Conservation (phyloP, 1,284 basidiomycete species). For the Pascua sp. region DNA sequence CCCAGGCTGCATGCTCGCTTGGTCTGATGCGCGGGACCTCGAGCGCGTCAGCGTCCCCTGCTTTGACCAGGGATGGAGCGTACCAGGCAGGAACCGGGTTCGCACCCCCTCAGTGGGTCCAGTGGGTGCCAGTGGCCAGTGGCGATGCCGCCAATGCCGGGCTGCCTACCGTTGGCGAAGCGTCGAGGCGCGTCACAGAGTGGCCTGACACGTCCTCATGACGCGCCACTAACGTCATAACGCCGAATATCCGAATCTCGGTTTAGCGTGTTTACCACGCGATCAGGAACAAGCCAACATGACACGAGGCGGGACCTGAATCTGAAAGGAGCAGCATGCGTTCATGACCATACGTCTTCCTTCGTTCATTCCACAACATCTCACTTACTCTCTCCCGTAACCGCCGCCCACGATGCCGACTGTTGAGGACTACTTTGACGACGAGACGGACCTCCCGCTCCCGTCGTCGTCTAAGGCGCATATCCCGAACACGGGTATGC, state of each 20-base stretch:
- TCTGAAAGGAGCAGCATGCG: background rate
- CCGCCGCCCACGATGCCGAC: conserved; percentile 38
- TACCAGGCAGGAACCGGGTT: no score
- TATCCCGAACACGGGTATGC: conserved; percentile 63
- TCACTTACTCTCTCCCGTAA: no score
- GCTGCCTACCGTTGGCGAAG: background rate
- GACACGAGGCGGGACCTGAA: no score
- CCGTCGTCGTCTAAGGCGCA: conserved; percentile 54
- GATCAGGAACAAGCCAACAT: no score
- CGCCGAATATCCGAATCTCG: conserved; percentile 4
- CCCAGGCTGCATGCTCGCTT: no score
- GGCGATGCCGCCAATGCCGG: background rate
- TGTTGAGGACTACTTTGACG: conserved; percentile 63
- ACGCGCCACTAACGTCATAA: conserved; percentile 8
- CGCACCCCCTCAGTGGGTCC: no score
- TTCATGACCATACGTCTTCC: background rate
- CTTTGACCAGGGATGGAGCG: no score
- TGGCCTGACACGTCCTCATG: background rate
- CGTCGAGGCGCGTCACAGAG: background rate
- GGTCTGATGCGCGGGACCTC: no score
- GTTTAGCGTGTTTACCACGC: no score
- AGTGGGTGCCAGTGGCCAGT: background rate
- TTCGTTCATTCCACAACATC: background rate
- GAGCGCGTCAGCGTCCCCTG: no score
- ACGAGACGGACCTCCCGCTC: conserved; percentile 71